phyloP scores from a whole-genome alignment of 148 eudicot species.

The Rhododendron vialii region DNA sequence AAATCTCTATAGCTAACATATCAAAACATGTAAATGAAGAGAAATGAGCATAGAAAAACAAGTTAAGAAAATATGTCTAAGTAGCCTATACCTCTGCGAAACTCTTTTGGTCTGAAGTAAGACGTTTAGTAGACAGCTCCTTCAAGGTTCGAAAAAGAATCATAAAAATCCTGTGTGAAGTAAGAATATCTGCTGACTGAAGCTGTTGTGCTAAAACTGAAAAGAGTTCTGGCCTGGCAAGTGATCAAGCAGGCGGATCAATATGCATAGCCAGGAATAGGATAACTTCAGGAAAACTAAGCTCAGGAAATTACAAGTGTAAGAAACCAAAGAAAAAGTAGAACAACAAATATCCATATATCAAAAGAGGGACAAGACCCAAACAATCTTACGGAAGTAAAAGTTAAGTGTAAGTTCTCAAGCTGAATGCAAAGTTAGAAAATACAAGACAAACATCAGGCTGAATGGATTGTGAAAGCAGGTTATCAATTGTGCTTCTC shows the following conservation, averaged over 20 bases:
- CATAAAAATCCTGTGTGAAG: constrained; percentile 89
- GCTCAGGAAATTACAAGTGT: background rate
- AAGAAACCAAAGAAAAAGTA: background rate
- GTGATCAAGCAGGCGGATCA: constrained; percentile 15
- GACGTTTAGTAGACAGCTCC: constrained; percentile 91
- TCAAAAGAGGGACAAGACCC: background rate
- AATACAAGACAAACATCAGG: background rate
- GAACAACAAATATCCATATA: background rate
- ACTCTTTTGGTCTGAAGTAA: constrained; percentile 78
- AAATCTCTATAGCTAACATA: background rate
- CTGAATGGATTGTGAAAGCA: background rate
- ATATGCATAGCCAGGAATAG: background rate
- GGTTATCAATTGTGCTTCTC: no score
- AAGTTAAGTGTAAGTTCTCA: background rate
- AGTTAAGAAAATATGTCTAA: constrained; percentile 1
- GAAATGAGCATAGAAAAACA: background rate
- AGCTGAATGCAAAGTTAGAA: background rate
- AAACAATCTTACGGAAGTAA: background rate
- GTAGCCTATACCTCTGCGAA: constrained; percentile 67
- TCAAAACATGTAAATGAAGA: background rate
- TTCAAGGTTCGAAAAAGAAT: constrained; percentile 86
- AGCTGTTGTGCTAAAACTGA: constrained; percentile 83
- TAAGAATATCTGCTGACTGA: constrained; percentile 73
- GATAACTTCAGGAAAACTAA: background rate
- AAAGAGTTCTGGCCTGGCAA: constrained; percentile 82